A percentile compares a stretch with the other conserved stretches of the same genome.
These are phyloP conservation scores for Geotrichum carabidarum DNA, from an alignment of 1,139 yeast genomes.

Conservation along the genomic window DNA sequence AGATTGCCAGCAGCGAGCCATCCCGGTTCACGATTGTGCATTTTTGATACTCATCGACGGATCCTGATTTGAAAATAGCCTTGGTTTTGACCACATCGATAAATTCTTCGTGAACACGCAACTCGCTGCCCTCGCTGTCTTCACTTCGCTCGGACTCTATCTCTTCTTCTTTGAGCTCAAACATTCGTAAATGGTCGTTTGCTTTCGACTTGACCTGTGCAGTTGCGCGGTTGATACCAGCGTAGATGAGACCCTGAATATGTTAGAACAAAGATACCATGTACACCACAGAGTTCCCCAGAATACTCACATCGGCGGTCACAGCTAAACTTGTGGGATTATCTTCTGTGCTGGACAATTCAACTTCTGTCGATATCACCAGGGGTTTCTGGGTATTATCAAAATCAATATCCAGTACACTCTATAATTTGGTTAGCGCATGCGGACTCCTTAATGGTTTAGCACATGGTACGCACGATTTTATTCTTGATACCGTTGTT, in stretches of 20 bases:
- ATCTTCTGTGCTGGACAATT: constrained; percentile 31
- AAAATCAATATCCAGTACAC: constrained; percentile 22
- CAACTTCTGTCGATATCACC: constrained; percentile 24
- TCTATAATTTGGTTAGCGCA: constrained; percentile 14
- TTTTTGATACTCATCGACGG: constrained; percentile 32
- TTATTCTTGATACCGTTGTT: constrained; percentile 83
- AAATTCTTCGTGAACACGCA: constrained; percentile 30
- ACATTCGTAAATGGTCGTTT: constrained; percentile 71
- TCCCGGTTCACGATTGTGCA: constrained; percentile 23
- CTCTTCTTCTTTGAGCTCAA: constrained; percentile 40
- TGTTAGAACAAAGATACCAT: constrained; percentile 20
- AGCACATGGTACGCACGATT: constrained; percentile 35
- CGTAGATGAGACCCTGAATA: constrained; percentile 44
- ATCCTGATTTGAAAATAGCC: constrained; percentile 20
- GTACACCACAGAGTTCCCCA: not conserved
- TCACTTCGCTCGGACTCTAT: constrained; percentile 31
- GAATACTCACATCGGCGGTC: constrained; percentile 20
- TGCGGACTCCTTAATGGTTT: not conserved
- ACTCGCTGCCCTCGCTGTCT: constrained; percentile 37
- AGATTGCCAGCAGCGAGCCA: constrained; percentile 26
- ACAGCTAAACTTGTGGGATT: constrained; percentile 36
- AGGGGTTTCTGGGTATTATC: constrained; percentile 16
- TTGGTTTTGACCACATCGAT: constrained; percentile 11
- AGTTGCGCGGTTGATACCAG: constrained; percentile 70
- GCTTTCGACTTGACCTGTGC: constrained; percentile 53